Evolutionary conservation across 371 early-diverging fungal genomes (phyloP).

Genomic region (Mucor lusitanicus): DNA sequence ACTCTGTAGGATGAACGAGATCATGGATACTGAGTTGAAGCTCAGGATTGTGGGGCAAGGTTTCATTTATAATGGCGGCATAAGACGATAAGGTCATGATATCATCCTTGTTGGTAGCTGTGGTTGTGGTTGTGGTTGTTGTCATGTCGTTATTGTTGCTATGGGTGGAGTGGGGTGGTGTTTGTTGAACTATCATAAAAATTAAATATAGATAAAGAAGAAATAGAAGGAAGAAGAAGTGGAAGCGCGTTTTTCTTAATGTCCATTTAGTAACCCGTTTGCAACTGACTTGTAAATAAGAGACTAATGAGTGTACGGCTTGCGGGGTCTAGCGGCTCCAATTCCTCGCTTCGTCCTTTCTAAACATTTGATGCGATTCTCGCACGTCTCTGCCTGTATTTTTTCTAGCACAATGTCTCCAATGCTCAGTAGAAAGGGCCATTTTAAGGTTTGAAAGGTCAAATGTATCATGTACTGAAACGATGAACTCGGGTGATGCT

Average conservation of each 20-base stretch:
- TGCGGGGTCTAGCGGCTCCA: not conserved
- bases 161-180: conserved; percentile 8
- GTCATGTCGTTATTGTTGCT: not conserved
- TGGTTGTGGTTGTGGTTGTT: conserved; percentile 1
- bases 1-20: conserved; percentile 37
- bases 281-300: conserved; percentile 1
- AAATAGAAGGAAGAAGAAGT: conserved; percentile 2
- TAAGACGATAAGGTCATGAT: conserved; percentile 15
- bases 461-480: not conserved
- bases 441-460: conserved; percentile 1
- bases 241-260: not conserved
- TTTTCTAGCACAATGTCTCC: not conserved
- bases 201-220: conserved; percentile 5
- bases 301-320: conserved; percentile 1
- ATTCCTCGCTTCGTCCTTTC: not conserved
- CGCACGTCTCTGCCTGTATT: not conserved
- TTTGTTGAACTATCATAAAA: conserved; percentile 8
- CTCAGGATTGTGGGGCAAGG: conserved; percentile 21
- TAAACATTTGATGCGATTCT: not conserved
- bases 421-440: not conserved
- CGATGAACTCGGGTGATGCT: not conserved
- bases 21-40: conserved; percentile 37
- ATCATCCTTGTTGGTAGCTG: conserved; percentile 7
- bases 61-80: conserved; percentile 10
- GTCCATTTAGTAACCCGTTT: not conserved